These are phyloP conservation scores for Jackrogersella minutella DNA, from an alignment of 495 filamentous ascomycete species.

Conservation along the genomic window DNA sequence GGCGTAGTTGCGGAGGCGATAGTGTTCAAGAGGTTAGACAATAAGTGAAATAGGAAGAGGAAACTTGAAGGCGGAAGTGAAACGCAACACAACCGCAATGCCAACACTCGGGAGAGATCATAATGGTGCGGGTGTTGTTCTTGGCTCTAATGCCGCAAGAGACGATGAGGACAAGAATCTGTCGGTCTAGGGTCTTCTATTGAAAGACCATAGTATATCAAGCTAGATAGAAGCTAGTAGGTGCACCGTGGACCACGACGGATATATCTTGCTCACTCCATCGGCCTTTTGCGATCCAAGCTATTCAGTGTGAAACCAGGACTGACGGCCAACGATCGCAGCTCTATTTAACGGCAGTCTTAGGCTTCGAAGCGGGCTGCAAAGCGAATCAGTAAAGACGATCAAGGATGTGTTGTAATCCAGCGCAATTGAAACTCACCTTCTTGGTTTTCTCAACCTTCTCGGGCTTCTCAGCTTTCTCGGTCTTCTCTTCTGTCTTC, in stretches of 20 bases:
- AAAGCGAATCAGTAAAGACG: neutral
- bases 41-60: conserved; percentile 13
- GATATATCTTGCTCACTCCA: neutral
- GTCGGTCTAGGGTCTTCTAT: neutral
- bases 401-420: neutral
- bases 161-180: neutral
- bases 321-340: neutral
- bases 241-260: neutral
- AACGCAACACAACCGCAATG: neutral
- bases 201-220: neutral
- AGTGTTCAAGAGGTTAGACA: neutral
- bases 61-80: neutral
- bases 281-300: neutral
- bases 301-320: neutral
- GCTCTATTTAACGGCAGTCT: conserved; percentile 52
- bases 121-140: neutral
- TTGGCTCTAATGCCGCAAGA: neutral
- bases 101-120: neutral
- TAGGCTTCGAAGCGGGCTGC: conserved; percentile 45
- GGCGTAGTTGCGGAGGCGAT: neutral
- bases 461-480: conserved; percentile 35
- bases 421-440: neutral
- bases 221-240: neutral
- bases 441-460: conserved; percentile 34
- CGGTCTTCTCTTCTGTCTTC: conserved; percentile 10